Evolutionary conservation across 495 filamentous ascomycete species (phyloP), one percentile per base, ranked within the genome.

Genomic region (Trypethelium eluteriae): DNA sequence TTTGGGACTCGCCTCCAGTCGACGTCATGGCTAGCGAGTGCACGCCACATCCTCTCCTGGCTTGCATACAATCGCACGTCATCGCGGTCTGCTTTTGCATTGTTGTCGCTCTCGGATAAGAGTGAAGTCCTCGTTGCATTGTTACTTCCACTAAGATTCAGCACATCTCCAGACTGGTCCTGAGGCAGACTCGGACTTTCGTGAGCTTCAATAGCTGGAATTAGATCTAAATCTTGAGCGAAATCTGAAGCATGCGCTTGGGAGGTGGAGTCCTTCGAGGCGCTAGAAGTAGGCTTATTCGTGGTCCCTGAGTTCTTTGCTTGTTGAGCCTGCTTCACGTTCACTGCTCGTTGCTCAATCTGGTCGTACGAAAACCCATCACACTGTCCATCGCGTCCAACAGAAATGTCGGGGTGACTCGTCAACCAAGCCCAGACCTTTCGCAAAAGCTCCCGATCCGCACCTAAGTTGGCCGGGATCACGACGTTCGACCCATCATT

Each of bases 1-100:
- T 78, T 72, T 0, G 87, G 81, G 16, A 95, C 76, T 65, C 84
- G 86, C 71, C 84, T 85, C 16, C 84, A 81, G 74, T 97, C 91
- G 34, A 86, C 81, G 16, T 84, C 85, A 77, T 96, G 93, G 4
- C 91, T 92, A 46, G 93, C 83, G 61, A 96, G 74, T 2, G 89
- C 88, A 63, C 85, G 78, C 93, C 93, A 97, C 39, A 89, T 83
- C 57, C 86, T 78, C 56, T 87, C 81, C 69, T 81, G 71, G n/a
- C 81, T 85, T 46, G 85, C 83, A 71, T 83, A 87, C 7, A 89
- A 73, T 47, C 81, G 81, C 63, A 82, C 64, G 39, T 36, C 32
- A 36, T 5, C 9, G n/a, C 53, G 32, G 32, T 34, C 32, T 59
- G n/a, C 5, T 10, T 59, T 7, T 14, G 3, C 25, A 7, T 11